phyloP scores from a whole-genome alignment of 176 grass and related monocot genomes.

The Oryza brachyantha region DNA sequence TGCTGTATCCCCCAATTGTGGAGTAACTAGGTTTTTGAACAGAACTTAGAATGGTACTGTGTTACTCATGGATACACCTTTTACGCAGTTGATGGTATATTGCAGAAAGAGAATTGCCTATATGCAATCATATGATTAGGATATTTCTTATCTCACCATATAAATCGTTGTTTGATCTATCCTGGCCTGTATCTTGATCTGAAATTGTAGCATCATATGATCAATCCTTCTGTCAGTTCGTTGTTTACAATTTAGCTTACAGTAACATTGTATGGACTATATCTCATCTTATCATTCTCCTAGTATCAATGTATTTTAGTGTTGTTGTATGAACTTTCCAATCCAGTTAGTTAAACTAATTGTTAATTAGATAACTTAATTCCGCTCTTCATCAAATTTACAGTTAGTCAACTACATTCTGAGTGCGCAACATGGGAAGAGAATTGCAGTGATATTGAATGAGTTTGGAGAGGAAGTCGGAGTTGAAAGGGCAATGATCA shows the following conservation, averaged over 20 bases:
- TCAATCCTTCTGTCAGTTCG: not conserved
- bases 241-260: constrained; percentile 13
- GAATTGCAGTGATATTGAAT: constrained; percentile 85
- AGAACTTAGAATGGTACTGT: not conserved
- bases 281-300: not conserved
- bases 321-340: not conserved
- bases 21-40: not conserved
- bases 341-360: not conserved
- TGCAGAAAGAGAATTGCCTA: too few relatives aligned
- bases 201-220: not conserved
- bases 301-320: not conserved
- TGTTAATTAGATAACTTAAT: not conserved
- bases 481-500: constrained; percentile 97
- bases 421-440: constrained; percentile 83
- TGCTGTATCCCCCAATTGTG: not conserved
- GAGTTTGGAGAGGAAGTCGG: constrained; percentile 96
- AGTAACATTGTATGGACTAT: not conserved
- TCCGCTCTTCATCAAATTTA: constrained; percentile 24
- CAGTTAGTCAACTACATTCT: constrained; percentile 90
- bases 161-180: constrained; percentile 6
- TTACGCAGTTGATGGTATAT: too few relatives aligned
- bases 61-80: too few relatives aligned
- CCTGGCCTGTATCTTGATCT: not conserved
- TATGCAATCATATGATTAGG: not conserved
- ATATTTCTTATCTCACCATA: constrained; percentile 19